Conservation (phyloP, 371 early-diverging fungal species). For the Haplosporangium sp. region DNA sequence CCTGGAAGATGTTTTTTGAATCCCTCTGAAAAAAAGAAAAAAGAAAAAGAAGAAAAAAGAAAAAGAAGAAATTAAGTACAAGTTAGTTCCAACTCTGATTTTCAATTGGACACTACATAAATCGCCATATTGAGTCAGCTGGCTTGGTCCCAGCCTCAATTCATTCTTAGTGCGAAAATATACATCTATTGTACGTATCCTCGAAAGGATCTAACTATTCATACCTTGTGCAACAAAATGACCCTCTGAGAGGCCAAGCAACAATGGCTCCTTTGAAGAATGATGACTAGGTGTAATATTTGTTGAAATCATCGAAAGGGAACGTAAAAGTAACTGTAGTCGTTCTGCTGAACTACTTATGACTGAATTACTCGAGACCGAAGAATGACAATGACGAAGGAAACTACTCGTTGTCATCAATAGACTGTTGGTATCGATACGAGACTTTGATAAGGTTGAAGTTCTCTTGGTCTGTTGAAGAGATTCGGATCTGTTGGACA, state of each 20-base stretch:
- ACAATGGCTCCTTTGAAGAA: slow-evolving; percentile 6
- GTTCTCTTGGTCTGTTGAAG: not conserved
- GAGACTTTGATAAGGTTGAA: not conserved
- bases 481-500: not conserved
- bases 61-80: not conserved
- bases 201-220: not conserved
- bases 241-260: slow-evolving; percentile 16
- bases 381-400: slow-evolving; percentile 3
- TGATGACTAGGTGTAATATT: slow-evolving; percentile 1
- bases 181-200: not conserved
- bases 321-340: slow-evolving; percentile 19
- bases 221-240: slow-evolving; percentile 3
- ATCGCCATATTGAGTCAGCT: not conserved
- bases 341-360: not conserved
- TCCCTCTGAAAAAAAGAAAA: slow-evolving; percentile 8
- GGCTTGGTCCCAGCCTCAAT: slow-evolving; percentile 4
- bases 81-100: no score
- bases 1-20: slow-evolving; percentile 9
- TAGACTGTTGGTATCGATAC: not conserved
- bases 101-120: not conserved
- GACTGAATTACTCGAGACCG: not conserved
- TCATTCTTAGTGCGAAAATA: not conserved
- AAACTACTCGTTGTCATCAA: not conserved
- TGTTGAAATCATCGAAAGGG: slow-evolving; percentile 12
- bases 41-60: not conserved